A percentile compares a stretch with the other conserved stretches of the same genome.
Evolutionary conservation across 2,329 filamentous ascomycete genomes (phyloP).

Genomic region (Clonostachys sp.): DNA sequence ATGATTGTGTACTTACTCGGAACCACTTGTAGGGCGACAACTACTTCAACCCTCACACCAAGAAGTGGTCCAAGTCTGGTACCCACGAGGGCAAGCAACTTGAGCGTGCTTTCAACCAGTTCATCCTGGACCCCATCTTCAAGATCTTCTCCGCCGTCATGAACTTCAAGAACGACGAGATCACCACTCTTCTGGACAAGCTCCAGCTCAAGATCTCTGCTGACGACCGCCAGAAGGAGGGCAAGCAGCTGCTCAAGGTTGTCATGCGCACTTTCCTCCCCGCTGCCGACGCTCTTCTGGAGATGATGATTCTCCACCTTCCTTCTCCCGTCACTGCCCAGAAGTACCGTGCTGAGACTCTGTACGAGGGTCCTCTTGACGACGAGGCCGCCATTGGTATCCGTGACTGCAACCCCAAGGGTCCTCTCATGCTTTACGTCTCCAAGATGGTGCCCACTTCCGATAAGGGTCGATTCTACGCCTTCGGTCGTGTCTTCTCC

Average conservation of each 20-base stretch:
- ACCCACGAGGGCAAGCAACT: constrained; percentile 80
- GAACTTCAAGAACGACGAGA: constrained; percentile 98
- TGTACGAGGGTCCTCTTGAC: constrained; percentile 96
- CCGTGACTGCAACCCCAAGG: constrained; percentile 97
- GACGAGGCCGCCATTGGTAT: constrained; percentile 93
- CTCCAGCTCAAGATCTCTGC: constrained; percentile 84
- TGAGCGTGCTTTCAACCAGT: constrained; percentile 99
- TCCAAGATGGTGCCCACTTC: constrained; percentile 99
- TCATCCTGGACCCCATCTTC: constrained; percentile 99
- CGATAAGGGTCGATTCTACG: constrained; percentile 99
- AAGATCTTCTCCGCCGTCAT: constrained; percentile 95
- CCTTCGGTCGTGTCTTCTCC: constrained; percentile 99
- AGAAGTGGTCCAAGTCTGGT: constrained; percentile 99
- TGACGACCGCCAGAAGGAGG: constrained; percentile 91
- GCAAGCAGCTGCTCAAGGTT: constrained; percentile 96
- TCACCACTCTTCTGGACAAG: constrained; percentile 79
- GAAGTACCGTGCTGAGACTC: constrained; percentile 95
- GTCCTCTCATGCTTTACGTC: constrained; percentile 99
- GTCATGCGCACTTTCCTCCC: constrained; percentile 99
- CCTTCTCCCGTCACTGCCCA: constrained; percentile 94
- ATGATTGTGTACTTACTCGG: no score
- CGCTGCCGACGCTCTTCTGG: constrained; percentile 93
- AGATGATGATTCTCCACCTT: constrained; percentile 99
- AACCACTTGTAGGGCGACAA: constrained; percentile 66
- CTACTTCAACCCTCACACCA: constrained; percentile 99